Evolutionary conservation across 805 yeast genomes (phyloP).

Genomic region (Yarrowia bubula): DNA sequence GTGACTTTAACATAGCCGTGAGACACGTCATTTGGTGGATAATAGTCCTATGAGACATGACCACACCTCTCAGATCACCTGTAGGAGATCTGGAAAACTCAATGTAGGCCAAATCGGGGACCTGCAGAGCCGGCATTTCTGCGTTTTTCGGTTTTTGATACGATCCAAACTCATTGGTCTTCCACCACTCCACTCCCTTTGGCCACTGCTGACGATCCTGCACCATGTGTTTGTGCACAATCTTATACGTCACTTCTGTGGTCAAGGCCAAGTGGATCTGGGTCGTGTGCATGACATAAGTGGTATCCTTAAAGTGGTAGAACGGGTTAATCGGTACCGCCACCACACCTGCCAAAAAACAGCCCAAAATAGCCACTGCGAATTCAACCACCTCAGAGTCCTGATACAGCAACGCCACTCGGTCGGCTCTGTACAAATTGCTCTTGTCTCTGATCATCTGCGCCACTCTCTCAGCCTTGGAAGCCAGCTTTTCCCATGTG

Average conservation of each 20-base stretch:
- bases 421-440: constrained; percentile 72
- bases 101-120: constrained; percentile 85
- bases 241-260: constrained; percentile 75
- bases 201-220: constrained; percentile 63
- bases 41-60: constrained; percentile 83
- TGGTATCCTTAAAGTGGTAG: constrained; percentile 64
- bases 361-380: constrained; percentile 81
- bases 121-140: constrained; percentile 63
- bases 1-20: constrained; percentile 57
- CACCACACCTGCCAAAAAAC: constrained; percentile 88
- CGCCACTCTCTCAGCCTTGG: constrained; percentile 83
- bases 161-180: constrained; percentile 82
- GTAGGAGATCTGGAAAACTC: constrained; percentile 88
- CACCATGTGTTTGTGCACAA: constrained; percentile 60
- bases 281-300: constrained; percentile 67
- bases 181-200: constrained; percentile 68
- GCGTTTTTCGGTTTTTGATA: constrained; percentile 56
- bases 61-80: constrained; percentile 91
- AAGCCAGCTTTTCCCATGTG: constrained; percentile 85
- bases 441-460: constrained; percentile 73
- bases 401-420: constrained; percentile 80
- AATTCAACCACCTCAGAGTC: constrained; percentile 83
- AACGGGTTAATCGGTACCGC: constrained; percentile 90
- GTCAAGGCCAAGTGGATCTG: constrained; percentile 75
- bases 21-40: constrained; percentile 83